Conservation (phyloP, 1,139 yeast species). For the Candida pseudoviswanathii region DNA sequence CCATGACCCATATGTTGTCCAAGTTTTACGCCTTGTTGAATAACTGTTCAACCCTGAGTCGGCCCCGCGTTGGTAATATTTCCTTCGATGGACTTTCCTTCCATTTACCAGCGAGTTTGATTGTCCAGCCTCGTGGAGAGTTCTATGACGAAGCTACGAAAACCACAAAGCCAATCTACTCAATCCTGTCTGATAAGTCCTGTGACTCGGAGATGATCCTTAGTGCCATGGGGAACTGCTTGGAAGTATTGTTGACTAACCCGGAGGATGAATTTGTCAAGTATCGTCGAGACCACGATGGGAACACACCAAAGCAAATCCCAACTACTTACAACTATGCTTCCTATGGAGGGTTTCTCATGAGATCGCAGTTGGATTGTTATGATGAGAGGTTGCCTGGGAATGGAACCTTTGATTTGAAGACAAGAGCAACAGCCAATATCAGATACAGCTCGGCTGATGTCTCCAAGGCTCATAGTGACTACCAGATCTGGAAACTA, state of each 20-base stretch:
- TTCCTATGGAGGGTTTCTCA: slow-evolving; percentile 62
- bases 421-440: slow-evolving; percentile 88
- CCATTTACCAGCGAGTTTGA: slow-evolving; percentile 40
- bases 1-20: slow-evolving; percentile 74
- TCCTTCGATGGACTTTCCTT: slow-evolving; percentile 36
- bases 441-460: slow-evolving; percentile 77
- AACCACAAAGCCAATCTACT: slow-evolving; percentile 42
- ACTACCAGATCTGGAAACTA: slow-evolving; percentile 64
- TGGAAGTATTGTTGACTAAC: slow-evolving; percentile 74
- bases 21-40: slow-evolving; percentile 79
- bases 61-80: slow-evolving; percentile 40
- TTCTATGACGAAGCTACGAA: slow-evolving; percentile 21
- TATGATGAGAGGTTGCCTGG: slow-evolving; percentile 78
- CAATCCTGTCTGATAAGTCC: slow-evolving; percentile 74
- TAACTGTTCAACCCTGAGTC: no score
- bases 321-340: slow-evolving; percentile 69
- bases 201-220: slow-evolving; percentile 69
- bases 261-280: slow-evolving; percentile 48
- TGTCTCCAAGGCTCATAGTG: slow-evolving; percentile 50
- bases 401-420: slow-evolving; percentile 88
- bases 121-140: slow-evolving; percentile 39
- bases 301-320: slow-evolving; percentile 13
- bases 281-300: slow-evolving; percentile 17
- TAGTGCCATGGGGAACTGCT: slow-evolving; percentile 75
- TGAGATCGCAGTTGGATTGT: slow-evolving; percentile 93